Percentiles rank a stretch among this genome's conserved stretches.
Evolutionary conservation across 768 basidiomycete genomes (phyloP).

Genomic region (Mrakia gelida): DNA sequence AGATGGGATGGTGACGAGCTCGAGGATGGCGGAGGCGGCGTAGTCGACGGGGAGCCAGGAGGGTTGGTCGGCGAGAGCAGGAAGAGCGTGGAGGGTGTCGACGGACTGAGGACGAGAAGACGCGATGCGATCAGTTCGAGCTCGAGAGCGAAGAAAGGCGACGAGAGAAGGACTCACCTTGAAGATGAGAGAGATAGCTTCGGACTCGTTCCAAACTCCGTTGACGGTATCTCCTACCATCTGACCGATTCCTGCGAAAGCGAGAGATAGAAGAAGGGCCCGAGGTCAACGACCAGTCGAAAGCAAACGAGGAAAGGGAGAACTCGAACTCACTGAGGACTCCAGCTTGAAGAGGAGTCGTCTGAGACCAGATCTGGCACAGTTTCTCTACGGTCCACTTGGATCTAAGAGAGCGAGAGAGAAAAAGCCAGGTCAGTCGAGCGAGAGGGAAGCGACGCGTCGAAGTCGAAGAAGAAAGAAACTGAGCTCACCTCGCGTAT

Average conservation of each 20-base stretch:
- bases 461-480: too few relatives aligned
- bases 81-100: slow-evolving; percentile 43
- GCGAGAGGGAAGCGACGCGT: too few relatives aligned
- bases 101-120: slow-evolving; percentile 42
- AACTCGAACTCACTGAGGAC: slow-evolving; percentile 39
- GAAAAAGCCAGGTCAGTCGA: too few relatives aligned
- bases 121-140: too few relatives aligned
- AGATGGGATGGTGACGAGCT: slow-evolving; percentile 42
- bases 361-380: slow-evolving; percentile 46
- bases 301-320: too few relatives aligned
- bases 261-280: too few relatives aligned
- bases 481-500: slow-evolving; percentile 41
- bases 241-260: slow-evolving; percentile 50
- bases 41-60: slow-evolving; percentile 57
- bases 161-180: slow-evolving; percentile 2
- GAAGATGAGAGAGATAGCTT: slow-evolving; percentile 37
- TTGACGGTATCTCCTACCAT: slow-evolving; percentile 53
- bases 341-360: slow-evolving; percentile 42
- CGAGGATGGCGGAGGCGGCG: slow-evolving; percentile 51
- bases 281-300: too few relatives aligned
- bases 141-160: not conserved
- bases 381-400: slow-evolving; percentile 59
- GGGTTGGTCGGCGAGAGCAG: slow-evolving; percentile 43
- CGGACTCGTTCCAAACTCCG: slow-evolving; percentile 58
- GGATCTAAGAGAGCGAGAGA: not conserved